Evolutionary conservation across 352 stramenopile genomes (phyloP).

Genomic region (Globisporangium parvum): DNA sequence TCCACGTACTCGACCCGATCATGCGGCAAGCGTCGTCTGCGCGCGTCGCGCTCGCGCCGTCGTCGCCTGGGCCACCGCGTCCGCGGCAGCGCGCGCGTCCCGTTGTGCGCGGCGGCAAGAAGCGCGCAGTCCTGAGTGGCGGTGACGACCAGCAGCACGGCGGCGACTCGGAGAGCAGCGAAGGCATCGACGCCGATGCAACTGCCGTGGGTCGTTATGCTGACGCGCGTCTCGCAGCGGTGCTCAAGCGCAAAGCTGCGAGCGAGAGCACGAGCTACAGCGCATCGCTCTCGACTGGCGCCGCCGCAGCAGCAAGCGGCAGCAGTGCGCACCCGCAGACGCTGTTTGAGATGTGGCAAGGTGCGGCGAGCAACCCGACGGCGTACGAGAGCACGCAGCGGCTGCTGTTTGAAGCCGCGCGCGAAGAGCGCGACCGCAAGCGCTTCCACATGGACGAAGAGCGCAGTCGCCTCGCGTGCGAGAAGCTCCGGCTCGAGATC

Average conservation of each 20-base stretch:
- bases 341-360: constrained; percentile 12
- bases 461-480: constrained; percentile 50
- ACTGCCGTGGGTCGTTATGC: no score
- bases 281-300: background rate
- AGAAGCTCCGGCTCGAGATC: constrained; percentile 57
- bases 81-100: constrained; percentile 1
- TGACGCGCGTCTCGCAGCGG: no score
- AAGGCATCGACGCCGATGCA: no score
- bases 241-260: no score
- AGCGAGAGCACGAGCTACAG: no score
- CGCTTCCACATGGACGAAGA: constrained; percentile 58
- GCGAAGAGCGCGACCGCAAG: constrained; percentile 59
- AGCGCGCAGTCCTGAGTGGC: background rate
- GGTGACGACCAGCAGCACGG: no score
- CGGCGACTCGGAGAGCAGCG: no score
- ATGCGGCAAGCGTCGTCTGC: constrained; percentile 24
- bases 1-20: constrained; percentile 54
- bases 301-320: background rate
- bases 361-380: constrained; percentile 22
- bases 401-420: constrained; percentile 39
- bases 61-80: constrained; percentile 11
- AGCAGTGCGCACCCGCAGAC: constrained; percentile 1
- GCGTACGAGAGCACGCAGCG: constrained; percentile 45
- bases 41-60: constrained; percentile 1
- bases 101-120: background rate